Conservation (phyloP, 768 basidiomycete genomes). For the Lentinula sp. region DNA sequence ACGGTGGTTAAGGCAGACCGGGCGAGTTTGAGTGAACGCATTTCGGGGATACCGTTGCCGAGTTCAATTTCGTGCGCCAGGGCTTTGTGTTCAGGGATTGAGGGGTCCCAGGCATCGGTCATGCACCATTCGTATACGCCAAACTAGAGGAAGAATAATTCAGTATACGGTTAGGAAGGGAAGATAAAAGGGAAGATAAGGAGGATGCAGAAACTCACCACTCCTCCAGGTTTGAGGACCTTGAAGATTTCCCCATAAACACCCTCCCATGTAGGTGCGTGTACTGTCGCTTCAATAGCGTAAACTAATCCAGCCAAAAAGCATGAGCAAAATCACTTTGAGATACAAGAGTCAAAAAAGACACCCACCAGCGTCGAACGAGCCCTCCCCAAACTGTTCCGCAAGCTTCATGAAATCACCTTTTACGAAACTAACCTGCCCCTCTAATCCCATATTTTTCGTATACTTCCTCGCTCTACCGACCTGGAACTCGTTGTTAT, state of each 20-base stretch:
- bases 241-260: slow-evolving; percentile 91
- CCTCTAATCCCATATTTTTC: slow-evolving; percentile 62
- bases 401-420: slow-evolving; percentile 96
- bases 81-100: slow-evolving; percentile 80
- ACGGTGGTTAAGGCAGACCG: slow-evolving; percentile 75
- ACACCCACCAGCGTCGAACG: slow-evolving; percentile 85
- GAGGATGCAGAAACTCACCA: slow-evolving; percentile 46
- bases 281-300: slow-evolving; percentile 96
- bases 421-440: slow-evolving; percentile 77
- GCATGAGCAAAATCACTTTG: background rate
- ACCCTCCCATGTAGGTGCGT: slow-evolving; percentile 93
- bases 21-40: slow-evolving; percentile 71
- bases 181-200: slow-evolving; percentile 10
- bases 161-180: background rate
- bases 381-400: slow-evolving; percentile 88
- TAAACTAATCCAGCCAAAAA: slow-evolving; percentile 53
- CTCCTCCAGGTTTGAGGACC: slow-evolving; percentile 93
- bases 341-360: background rate
- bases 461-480: slow-evolving; percentile 84
- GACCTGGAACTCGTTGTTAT: slow-evolving; percentile 97
- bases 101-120: slow-evolving; percentile 91
- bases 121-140: slow-evolving; percentile 99
- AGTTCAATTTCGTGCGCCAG: slow-evolving; percentile 90
- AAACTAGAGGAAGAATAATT: slow-evolving; percentile 49
- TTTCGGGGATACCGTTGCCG: slow-evolving; percentile 96